Percentiles rank a stretch among this genome's conserved stretches.
phyloP scores from a whole-genome alignment of 306 rosid species.

The Cicer bijugum region DNA sequence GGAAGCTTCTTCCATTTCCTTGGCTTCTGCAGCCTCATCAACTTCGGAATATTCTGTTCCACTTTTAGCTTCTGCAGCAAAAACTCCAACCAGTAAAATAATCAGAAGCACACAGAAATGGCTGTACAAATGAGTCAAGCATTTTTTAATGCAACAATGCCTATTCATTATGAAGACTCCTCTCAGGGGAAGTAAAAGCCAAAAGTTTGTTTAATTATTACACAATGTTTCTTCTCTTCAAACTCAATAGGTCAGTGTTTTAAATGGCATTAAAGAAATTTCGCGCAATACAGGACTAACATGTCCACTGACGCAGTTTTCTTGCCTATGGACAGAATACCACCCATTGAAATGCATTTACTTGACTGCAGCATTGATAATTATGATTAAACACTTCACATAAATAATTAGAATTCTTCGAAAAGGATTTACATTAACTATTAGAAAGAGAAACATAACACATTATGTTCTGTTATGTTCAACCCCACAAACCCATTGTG shows the following conservation, averaged over 20 bases:
- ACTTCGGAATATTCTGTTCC: slow-evolving; percentile 52
- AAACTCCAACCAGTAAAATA: slow-evolving; percentile 39
- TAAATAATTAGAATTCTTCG: neutral
- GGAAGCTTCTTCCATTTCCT: slow-evolving; percentile 60
- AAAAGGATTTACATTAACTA: slow-evolving; percentile 10
- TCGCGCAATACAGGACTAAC: neutral
- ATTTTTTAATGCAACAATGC: slow-evolving; percentile 19
- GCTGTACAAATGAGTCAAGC: slow-evolving; percentile 15
- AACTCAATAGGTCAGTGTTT: slow-evolving; percentile 22
- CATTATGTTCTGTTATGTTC: slow-evolving; percentile 17
- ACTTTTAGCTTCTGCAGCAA: slow-evolving; percentile 53
- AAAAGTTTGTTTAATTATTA: neutral
- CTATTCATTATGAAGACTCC: slow-evolving; percentile 17
- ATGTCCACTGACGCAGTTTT: slow-evolving; percentile 16
- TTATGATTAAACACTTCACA: slow-evolving; percentile 18
- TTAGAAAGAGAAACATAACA: slow-evolving; percentile 4
- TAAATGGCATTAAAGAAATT: slow-evolving; percentile 6
- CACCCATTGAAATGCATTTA: slow-evolving; percentile 16
- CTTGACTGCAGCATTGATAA: slow-evolving; percentile 11
- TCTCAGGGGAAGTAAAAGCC: slow-evolving; percentile 19
- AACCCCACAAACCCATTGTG: slow-evolving; percentile 8
- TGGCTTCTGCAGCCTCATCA: slow-evolving; percentile 65
- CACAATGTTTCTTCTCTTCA: slow-evolving; percentile 21
- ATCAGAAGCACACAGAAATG: slow-evolving; percentile 23
- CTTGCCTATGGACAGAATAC: slow-evolving; percentile 19